Base-by-base conservation (phyloP, 2,329 filamentous ascomycete species). In the Phoma sp. region DNA sequence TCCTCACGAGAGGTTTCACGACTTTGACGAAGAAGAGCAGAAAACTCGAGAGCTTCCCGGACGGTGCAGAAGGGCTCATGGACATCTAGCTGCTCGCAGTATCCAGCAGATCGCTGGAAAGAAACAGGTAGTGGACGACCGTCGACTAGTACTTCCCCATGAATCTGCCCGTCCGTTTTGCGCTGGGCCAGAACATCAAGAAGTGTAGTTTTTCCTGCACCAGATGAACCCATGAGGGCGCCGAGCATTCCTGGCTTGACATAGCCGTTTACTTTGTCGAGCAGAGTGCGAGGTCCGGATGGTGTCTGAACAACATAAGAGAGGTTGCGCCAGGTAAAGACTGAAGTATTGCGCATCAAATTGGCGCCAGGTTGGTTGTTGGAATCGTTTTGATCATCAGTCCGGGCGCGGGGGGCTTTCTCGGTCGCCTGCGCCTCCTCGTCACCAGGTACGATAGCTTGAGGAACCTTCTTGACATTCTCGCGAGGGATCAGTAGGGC, bases 301-400 rank as follows among this genome's bases (percentile, higher is more conserved):
- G 68, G 66, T 2, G 67, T 79, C 32, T 78, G 80, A 57, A 84
- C 95, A 74, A 86, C 79, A 53, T 84, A 84, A 7, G 73, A 75
- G 3, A 85, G 77, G 56, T 84, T 76, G 25, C 76, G 72, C 84
- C 84, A 86, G 1, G 89, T 93, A 52, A 96, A 90, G 0, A 89
- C 79, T 0, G 85, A 87, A 0, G 83, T 88, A 70, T 90, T 89
- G 24, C 82, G 82, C 27, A 87, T 74, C 1, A 89, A 77, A 27
- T 78, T 70, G 2, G 70, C 71, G 35, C 78, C 74, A n/a, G 72
- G 39, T 7, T 37, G 45, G 4, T 56, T 37, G 13, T 29, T 38
- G 4, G 35, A n/a, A 3, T 7, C 7, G 1, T 49, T 37, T 2
- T 43, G 45, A 21, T 27, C 22, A 17, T 52, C 50, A 13, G 45